Evolutionary conservation across 176 grass and related monocot species (phyloP).

Genomic region (Neostapfia colusana): DNA sequence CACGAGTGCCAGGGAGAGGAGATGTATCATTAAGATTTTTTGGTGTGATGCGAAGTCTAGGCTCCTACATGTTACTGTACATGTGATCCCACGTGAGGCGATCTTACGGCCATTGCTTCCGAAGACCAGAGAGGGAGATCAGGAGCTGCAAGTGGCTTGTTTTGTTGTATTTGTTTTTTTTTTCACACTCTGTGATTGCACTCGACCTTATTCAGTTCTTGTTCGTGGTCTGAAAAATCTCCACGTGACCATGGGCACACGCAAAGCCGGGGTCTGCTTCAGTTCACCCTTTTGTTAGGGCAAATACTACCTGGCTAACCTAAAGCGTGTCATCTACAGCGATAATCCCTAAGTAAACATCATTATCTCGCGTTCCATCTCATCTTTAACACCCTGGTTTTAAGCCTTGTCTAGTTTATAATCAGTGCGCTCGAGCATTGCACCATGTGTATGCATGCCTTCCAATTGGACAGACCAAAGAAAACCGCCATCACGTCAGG

Average conservation of each 20-base stretch:
- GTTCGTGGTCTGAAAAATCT: too few species aligned
- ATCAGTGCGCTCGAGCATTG: neutral
- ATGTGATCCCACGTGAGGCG: constrained; percentile 46
- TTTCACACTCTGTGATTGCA: too few species aligned
- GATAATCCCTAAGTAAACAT: too few species aligned
- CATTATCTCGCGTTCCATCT: neutral
- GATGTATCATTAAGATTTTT: neutral
- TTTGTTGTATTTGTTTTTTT: too few species aligned
- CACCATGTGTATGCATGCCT: constrained; percentile 19
- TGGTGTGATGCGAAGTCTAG: constrained; percentile 18
- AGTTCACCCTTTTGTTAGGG: too few species aligned
- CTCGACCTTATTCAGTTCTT: too few species aligned
- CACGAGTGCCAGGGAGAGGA: neutral
- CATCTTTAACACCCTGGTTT: neutral
- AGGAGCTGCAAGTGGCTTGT: neutral
- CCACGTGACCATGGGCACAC: too few species aligned
- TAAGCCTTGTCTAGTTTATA: neutral
- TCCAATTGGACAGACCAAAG: constrained; percentile 40
- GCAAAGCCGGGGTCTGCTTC: too few species aligned
- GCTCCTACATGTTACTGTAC: too few species aligned
- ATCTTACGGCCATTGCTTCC: constrained; percentile 14
- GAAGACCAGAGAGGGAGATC: neutral
- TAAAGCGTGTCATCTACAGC: too few species aligned
- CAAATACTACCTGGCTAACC: too few species aligned
- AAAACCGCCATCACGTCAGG: constrained; percentile 3